Evolutionary conservation across 371 early-diverging fungal genomes (phyloP).

Genomic region (Basidiobolus meristosporus): DNA sequence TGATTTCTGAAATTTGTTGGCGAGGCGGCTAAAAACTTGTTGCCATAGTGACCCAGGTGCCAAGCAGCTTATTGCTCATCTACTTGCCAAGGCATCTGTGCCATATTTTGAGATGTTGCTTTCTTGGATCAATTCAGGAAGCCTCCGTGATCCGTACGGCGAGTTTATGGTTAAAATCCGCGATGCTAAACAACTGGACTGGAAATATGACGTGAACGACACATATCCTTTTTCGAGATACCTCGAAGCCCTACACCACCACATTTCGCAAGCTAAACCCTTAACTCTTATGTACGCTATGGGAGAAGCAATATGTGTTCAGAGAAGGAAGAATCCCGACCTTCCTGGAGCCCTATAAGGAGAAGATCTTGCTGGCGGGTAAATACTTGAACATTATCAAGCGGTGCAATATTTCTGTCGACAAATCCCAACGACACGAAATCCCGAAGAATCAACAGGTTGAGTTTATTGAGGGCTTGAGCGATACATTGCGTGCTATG

Average conservation of each 20-base stretch:
- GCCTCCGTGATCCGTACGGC: constrained; percentile 60
- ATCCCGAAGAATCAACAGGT: constrained; percentile 2
- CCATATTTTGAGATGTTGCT: constrained; percentile 69
- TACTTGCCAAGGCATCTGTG: constrained; percentile 51
- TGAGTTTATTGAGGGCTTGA: constrained; percentile 9
- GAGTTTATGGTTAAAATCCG: constrained; percentile 80
- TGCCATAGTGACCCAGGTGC: constrained; percentile 40
- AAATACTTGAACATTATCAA: constrained; percentile 85
- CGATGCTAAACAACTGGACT: not conserved
- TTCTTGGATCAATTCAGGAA: constrained; percentile 77
- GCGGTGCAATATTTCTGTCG: constrained; percentile 43
- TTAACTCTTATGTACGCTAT: constrained; percentile 39
- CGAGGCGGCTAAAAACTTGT: not conserved
- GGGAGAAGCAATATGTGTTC: constrained; percentile 61
- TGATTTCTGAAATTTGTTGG: constrained; percentile 1
- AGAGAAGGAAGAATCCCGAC: constrained; percentile 44
- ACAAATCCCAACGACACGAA: constrained; percentile 3
- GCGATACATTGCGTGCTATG: constrained; percentile 27
- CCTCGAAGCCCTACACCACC: too few species aligned
- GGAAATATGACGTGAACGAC: not conserved
- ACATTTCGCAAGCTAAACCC: constrained; percentile 7
- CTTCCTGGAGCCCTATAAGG: constrained; percentile 47
- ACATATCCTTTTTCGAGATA: not conserved
- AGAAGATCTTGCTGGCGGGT: constrained; percentile 74
- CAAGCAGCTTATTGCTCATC: constrained; percentile 48